Evolutionary conservation across 768 basidiomycete species (phyloP).

Genomic region (Dioszegia aurantiaca): DNA sequence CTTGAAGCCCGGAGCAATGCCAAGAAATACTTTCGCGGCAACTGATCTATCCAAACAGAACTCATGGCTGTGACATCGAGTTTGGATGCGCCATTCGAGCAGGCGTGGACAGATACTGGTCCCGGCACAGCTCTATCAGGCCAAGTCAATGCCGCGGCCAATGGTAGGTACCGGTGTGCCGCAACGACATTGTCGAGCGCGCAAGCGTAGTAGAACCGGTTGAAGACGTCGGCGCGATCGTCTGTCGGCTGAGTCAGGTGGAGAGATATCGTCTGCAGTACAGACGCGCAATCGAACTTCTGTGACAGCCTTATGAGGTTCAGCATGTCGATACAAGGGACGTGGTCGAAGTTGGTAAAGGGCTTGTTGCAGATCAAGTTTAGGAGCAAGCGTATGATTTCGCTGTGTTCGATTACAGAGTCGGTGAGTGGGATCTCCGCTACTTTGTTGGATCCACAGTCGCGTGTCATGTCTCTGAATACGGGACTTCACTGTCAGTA

Average conservation of each 20-base stretch:
- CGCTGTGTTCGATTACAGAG: neutral
- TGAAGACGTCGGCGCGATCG: neutral
- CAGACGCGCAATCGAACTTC: neutral
- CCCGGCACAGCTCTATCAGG: too few species aligned
- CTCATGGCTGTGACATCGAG: too few species aligned
- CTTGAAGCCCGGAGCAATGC: too few species aligned
- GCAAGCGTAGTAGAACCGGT: constrained; percentile 6
- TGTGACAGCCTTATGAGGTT: neutral
- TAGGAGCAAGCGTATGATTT: neutral
- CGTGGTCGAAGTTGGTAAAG: neutral
- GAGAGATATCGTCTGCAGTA: neutral
- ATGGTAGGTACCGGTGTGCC: constrained; percentile 2
- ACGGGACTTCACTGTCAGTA: neutral
- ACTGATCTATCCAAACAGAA: too few species aligned
- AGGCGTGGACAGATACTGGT: too few species aligned
- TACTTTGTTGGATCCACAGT: neutral
- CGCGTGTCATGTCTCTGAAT: neutral
- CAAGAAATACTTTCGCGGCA: too few species aligned
- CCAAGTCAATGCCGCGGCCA: neutral
- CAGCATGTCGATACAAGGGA: neutral
- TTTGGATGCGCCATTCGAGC: too few species aligned
- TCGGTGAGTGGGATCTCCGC: neutral
- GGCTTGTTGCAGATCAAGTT: neutral
- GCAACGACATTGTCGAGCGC: neutral
- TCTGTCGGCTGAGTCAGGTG: neutral